Base-by-base conservation (phyloP, 164 flowering plant genomes). In the Annona squamosa region DNA sequence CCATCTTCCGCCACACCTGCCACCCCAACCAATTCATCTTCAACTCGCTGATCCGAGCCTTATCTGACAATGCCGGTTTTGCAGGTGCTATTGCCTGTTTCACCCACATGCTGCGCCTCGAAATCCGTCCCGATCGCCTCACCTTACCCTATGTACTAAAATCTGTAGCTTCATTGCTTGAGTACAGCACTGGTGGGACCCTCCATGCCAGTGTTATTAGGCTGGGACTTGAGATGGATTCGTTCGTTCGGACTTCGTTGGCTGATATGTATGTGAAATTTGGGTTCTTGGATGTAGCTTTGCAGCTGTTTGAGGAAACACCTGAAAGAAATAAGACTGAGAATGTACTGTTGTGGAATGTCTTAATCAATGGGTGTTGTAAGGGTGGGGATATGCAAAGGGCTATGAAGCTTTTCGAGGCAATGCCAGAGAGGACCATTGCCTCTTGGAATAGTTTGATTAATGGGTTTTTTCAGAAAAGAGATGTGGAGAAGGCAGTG, bases 361-460 rank as follows among this genome's bases (percentile, higher is more conserved):
- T 83, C 72, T 43, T 88, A 84, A 83, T 88, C 74, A 82, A 84
- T 78, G 89, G 89, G 68, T 86, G 77, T 78, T 85, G 85, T 80
- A 80, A 78, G 76, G 81, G 9, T 19, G 86, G 87, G 7, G 79
- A 85, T 17, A n/a, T 80, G 74, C 6, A 62, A 62, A 85, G 69
- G 76, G 87, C 85, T 12, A 16, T 62, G 19, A 79, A 71, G 77
- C 72, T 85, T 68, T 82, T 86, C 26, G 80, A 82, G 79, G 77
- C 76, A 5, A 84, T 88, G 90, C 87, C 87, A 0, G 82, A 79
- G 78, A 80, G 9, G 68, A 66, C 78, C 76, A 10, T 44, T n/a
- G 87, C 69, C 18, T 85, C 92, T 76, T 86, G 88, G 87, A 82
- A 80, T 78, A 70, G 83, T 78, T 77, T 85, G 80, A 82, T 86